Percentiles rank a stretch among this genome's conserved stretches.
Conservation (phyloP, 345 rosid genomes). For the Aegle marmelos region DNA sequence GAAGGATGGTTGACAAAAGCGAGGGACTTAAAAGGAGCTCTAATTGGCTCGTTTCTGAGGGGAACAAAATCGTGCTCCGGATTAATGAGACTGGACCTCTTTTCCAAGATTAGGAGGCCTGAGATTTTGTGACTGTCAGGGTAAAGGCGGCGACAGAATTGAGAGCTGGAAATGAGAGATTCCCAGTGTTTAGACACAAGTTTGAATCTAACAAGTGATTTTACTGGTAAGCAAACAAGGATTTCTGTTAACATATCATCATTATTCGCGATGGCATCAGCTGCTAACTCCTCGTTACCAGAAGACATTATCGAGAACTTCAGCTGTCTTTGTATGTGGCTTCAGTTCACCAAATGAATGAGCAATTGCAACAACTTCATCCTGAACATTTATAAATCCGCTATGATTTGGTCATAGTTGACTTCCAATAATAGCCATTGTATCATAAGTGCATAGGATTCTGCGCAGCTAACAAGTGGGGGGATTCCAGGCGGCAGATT, state of each 20-base stretch:
- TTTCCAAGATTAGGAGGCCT: neutral
- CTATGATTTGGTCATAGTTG: no score
- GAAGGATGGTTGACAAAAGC: neutral
- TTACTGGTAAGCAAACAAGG: neutral
- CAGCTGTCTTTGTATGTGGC: no score
- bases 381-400: no score
- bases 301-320: neutral
- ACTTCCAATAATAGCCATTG: no score
- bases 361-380: no score
- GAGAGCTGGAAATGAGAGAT: neutral
- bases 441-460: no score
- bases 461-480: no score
- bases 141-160: neutral
- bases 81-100: neutral
- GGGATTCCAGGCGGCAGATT: no score
- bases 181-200: neutral
- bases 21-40: neutral
- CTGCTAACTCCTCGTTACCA: no score
- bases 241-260: constrained; percentile 1
- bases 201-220: constrained; percentile 4
- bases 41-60: neutral
- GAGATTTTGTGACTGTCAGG: neutral
- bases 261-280: neutral
- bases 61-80: neutral
- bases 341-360: no score